A percentile compares a stretch with the other conserved stretches of the same genome.
These are phyloP conservation scores for Vigna unguiculata DNA, from an alignment of 306 rosid species.

Conservation along the genomic window DNA sequence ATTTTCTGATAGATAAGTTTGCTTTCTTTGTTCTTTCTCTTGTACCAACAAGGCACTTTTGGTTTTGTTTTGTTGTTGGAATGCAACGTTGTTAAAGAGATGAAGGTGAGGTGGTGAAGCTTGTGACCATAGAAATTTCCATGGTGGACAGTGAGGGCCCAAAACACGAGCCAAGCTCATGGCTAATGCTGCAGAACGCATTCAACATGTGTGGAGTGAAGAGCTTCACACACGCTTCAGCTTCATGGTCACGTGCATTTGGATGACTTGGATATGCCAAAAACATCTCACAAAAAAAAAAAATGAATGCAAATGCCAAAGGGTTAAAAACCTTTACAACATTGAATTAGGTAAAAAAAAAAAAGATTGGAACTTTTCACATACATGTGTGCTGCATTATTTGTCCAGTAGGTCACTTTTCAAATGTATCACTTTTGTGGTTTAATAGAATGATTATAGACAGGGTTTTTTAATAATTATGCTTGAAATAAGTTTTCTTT, in stretches of 20 bases:
- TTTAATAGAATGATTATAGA: background rate
- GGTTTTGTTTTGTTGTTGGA: slow-evolving; percentile 42
- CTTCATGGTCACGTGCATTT: slow-evolving; percentile 42
- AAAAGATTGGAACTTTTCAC: slow-evolving; percentile 34
- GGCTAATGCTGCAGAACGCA: slow-evolving; percentile 41
- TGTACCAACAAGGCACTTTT: background rate
- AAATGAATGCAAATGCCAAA: slow-evolving; percentile 14
- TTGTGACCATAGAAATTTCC: slow-evolving; percentile 44
- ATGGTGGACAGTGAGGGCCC: slow-evolving; percentile 48
- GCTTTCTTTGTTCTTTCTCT: background rate
- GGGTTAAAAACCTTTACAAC: background rate
- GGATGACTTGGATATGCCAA: slow-evolving; percentile 46
- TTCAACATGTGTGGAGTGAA: slow-evolving; percentile 48
- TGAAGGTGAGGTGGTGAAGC: slow-evolving; percentile 49
- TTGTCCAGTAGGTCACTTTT: background rate
- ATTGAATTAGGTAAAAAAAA: slow-evolving; percentile 15
- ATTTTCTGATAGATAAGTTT: slow-evolving; percentile 37
- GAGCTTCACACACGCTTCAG: slow-evolving; percentile 47
- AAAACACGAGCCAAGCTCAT: slow-evolving; percentile 49
- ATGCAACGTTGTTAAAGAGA: background rate
- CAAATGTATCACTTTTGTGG: background rate
- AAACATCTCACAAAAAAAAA: background rate
- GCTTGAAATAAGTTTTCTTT: no score
- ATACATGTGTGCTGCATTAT: background rate
- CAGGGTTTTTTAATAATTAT: no score